Evolutionary conservation across 2,329 filamentous ascomycete species (phyloP), one percentile per base, ranked within the genome.

Genomic region (Penicillium digitatum): DNA sequence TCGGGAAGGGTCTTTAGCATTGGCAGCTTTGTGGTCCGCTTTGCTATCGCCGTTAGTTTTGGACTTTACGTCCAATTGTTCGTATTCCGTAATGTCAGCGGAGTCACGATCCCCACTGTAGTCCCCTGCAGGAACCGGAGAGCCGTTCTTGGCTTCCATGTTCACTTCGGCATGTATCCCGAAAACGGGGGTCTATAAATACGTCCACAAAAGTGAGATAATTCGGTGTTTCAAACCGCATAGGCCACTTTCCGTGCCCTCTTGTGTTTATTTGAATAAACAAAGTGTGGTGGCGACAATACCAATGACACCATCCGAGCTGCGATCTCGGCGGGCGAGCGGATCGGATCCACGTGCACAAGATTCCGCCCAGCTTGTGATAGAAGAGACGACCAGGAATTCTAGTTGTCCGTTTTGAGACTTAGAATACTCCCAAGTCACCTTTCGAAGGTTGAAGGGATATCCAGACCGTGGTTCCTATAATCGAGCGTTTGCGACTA

Each of bases 1-100:
- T 57, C 94, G 85, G 68, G 87, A 81, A 54, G 93, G 92, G 72
- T 99, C 94, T 75, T 97, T 97, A 54, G 91, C 85, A 68, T 83
- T 83, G 40, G 73, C 50, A 32, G 68, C 60, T 62, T 77, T 89
- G 82, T 72, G 86, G 81, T 85, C 85, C 55, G 78, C 72, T 66
- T 82, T 79, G 55, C 74, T 76, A 59, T 79, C 76, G 60, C 79
- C 75, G 64, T 75, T 73, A 42, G 69, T 67, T 58, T 78, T 77
- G 60, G 79, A 75, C 61, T 75, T 74, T 54, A 70, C 66, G 52
- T 74, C 71, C 68, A 72, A 74, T 71, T 64, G 60, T 39, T 66
- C 67, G 32, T 67, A 67, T 54, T 74, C 69, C 39, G 69, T 69
- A 60, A 69, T 68, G 48, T 72, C 71, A 48, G 66, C 69, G 53